Conservation (phyloP, 2,329 filamentous ascomycete species). For the Exophiala phaeomuriformis region DNA sequence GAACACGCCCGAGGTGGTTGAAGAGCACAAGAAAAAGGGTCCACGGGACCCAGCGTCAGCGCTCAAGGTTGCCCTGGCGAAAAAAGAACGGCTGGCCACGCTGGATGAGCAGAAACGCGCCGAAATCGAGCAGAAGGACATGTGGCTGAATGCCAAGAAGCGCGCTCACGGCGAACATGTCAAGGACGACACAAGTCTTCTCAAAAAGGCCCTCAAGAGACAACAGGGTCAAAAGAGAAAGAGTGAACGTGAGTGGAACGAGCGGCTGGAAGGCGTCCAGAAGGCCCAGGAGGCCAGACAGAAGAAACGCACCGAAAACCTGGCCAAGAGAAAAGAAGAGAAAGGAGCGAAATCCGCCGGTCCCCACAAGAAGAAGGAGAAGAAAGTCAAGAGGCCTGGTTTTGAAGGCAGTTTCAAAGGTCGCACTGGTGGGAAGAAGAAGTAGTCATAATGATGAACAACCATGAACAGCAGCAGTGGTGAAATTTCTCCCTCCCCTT, state of each 20-base stretch:
- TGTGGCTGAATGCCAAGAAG: constrained; percentile 86
- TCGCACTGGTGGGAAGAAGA: constrained; percentile 23
- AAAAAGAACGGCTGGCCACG: constrained; percentile 68
- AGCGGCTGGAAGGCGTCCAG: constrained; percentile 63
- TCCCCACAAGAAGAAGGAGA: constrained; percentile 39
- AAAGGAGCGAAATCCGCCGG: constrained; percentile 51
- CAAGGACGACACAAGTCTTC: constrained; percentile 71
- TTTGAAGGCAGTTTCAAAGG: constrained; percentile 66
- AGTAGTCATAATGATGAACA: constrained; percentile 4
- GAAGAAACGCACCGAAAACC: constrained; percentile 73
- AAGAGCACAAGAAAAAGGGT: constrained; percentile 63
- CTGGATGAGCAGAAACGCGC: constrained; percentile 74
- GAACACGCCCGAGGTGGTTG: constrained; percentile 53
- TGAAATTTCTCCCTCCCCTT: too few relatives aligned
- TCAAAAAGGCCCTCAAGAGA: constrained; percentile 92
- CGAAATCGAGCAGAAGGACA: constrained; percentile 86
- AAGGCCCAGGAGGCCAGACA: constrained; percentile 72
- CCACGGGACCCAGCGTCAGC: constrained; percentile 79
- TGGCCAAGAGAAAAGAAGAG: constrained; percentile 66
- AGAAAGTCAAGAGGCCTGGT: constrained; percentile 54
- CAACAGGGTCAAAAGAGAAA: constrained; percentile 86
- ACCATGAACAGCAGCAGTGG: neutral
- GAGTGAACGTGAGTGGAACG: constrained; percentile 81
- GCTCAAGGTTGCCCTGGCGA: constrained; percentile 76
- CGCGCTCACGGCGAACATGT: constrained; percentile 84